Conservation (phyloP, 345 rosid genomes). For the Sapria himalayana region DNA sequence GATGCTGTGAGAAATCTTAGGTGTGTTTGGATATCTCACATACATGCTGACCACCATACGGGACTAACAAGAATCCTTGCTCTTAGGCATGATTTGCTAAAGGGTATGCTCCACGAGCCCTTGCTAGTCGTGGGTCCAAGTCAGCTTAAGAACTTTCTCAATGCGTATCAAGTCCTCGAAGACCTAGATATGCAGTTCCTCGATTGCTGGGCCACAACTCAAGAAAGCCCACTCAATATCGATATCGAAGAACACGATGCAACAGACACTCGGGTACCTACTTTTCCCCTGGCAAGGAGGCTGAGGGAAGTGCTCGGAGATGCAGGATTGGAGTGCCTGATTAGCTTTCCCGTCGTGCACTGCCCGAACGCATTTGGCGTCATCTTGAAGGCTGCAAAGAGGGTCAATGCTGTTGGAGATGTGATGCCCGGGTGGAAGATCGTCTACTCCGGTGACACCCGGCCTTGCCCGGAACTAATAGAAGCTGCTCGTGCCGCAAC, state of each 20-base stretch:
- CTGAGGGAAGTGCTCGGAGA: slow-evolving; percentile 40
- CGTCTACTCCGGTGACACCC: slow-evolving; percentile 87
- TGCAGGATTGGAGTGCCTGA: slow-evolving; percentile 40
- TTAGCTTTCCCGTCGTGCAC: slow-evolving; percentile 91
- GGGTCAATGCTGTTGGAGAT: slow-evolving; percentile 42
- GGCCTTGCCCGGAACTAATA: slow-evolving; percentile 59
- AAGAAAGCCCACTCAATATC: slow-evolving; percentile 10
- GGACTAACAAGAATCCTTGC: slow-evolving; percentile 80
- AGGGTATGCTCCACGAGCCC: slow-evolving; percentile 51
- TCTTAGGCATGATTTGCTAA: slow-evolving; percentile 49
- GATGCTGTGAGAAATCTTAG: slow-evolving; percentile 36
- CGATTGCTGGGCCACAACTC: slow-evolving; percentile 58
- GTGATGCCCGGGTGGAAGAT: slow-evolving; percentile 80
- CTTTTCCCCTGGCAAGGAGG: slow-evolving; percentile 23
- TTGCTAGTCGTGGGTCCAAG: slow-evolving; percentile 59
- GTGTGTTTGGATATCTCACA: slow-evolving; percentile 88
- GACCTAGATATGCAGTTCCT: slow-evolving; percentile 80
- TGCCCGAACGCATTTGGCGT: slow-evolving; percentile 86
- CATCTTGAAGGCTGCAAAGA: slow-evolving; percentile 44
- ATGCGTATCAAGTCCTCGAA: slow-evolving; percentile 79
- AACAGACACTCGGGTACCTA: slow-evolving; percentile 2
- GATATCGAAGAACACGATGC: slow-evolving; percentile 6
- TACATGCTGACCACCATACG: slow-evolving; percentile 87
- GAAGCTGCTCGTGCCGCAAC: slow-evolving; percentile 72
- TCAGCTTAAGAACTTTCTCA: slow-evolving; percentile 53